A percentile compares a stretch with the other conserved stretches of the same genome.
These are phyloP conservation scores for Sphenostylis stenocarpa DNA, from an alignment of 306 rosid genomes.

Conservation along the genomic window DNA sequence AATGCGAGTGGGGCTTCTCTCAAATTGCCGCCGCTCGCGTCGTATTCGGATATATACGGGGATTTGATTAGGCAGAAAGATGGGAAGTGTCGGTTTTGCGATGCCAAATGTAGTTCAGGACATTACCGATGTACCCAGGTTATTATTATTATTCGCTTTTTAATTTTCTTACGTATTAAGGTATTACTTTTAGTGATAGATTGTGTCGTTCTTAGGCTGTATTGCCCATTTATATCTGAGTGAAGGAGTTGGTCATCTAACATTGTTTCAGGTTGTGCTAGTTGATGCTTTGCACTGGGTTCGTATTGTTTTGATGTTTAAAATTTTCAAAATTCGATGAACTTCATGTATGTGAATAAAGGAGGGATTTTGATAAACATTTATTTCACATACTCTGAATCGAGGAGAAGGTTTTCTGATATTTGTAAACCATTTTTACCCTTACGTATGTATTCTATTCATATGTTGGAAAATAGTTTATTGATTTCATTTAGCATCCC, in stretches of 20 bases:
- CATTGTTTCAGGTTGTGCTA: no score
- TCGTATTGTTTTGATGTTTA: background rate
- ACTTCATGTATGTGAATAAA: background rate
- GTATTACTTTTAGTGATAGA: background rate
- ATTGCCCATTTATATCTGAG: background rate
- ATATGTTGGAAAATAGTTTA: background rate
- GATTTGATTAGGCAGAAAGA: conserved; percentile 49
- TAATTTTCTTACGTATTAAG: background rate
- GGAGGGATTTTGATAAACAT: background rate
- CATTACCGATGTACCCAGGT: conserved; percentile 65
- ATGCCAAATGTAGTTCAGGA: conserved; percentile 57
- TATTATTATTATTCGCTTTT: background rate
- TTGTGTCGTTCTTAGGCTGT: background rate
- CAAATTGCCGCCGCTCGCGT: conserved; percentile 65
- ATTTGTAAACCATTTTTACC: background rate
- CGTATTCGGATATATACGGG: conserved; percentile 63
- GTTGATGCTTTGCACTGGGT: background rate
- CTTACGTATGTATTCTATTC: no score
- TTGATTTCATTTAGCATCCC: background rate
- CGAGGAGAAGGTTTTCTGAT: background rate
- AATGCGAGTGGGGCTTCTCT: conserved; percentile 34
- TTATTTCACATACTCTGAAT: background rate
- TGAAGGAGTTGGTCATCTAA: no score
- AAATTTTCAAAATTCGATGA: no score
- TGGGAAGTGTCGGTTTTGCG: conserved; percentile 63